Conservation (phyloP, 352 stramenopile genomes). For the Globisporangium heterothallicum region DNA sequence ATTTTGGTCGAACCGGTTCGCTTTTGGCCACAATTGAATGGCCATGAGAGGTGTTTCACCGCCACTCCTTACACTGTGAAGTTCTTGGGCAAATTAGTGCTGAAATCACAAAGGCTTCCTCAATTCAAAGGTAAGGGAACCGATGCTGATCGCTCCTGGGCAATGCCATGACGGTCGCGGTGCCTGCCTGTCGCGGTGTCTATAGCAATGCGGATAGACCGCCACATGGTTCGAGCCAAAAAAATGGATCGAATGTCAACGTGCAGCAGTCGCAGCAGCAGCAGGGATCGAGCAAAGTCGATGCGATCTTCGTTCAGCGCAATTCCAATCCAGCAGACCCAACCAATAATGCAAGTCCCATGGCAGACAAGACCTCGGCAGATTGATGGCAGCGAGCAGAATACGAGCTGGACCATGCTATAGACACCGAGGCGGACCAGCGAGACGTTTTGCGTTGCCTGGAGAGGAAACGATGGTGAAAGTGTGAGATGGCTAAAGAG, state of each 20-base stretch:
- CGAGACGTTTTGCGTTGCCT: too few species aligned
- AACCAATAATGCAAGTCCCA: not conserved
- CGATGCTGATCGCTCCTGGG: not conserved
- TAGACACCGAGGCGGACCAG: not conserved
- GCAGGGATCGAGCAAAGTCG: not conserved
- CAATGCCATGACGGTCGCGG: too few species aligned
- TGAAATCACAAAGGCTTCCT: slow-evolving; percentile 88
- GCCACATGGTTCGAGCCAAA: not conserved
- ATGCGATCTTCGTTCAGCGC: too few species aligned
- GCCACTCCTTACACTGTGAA: slow-evolving; percentile 11
- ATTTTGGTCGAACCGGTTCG: slow-evolving; percentile 24
- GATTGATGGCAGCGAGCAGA: not conserved
- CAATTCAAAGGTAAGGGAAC: slow-evolving; percentile 67
- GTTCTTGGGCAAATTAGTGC: slow-evolving; percentile 44
- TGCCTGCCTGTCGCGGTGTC: not conserved
- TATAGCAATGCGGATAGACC: not conserved
- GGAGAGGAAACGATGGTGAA: too few species aligned
- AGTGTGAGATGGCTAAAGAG: slow-evolving; percentile 4
- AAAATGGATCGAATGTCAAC: too few species aligned
- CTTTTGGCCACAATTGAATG: slow-evolving; percentile 56
- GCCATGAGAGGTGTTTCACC: slow-evolving; percentile 34
- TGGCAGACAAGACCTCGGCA: too few species aligned
- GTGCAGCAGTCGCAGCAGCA: too few species aligned
- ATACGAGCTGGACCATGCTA: not conserved
- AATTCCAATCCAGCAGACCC: too few species aligned